Conservation (phyloP, 495 filamentous ascomycete species). For the Hypoxylon perforatum region DNA sequence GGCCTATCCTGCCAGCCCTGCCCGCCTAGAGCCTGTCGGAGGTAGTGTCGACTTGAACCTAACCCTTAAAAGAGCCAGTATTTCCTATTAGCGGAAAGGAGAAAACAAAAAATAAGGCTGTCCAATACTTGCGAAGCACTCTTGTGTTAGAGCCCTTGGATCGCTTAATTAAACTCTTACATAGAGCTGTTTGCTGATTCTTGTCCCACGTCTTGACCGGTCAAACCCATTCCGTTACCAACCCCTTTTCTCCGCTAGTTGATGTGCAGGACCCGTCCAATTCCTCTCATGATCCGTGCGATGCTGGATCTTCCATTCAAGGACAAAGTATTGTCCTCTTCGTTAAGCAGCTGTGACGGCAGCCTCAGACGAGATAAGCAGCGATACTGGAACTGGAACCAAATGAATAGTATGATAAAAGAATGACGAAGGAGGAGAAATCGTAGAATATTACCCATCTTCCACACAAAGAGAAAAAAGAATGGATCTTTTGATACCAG, state of each 20-base stretch:
- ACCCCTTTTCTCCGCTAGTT: slow-evolving; percentile 1
- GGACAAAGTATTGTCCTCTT: slow-evolving; percentile 5
- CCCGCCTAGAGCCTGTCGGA: too few species aligned
- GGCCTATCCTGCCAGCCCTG: too few species aligned
- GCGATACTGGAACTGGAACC: slow-evolving; percentile 3
- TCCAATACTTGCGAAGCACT: not conserved
- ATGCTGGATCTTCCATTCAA: slow-evolving; percentile 12
- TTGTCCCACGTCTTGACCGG: too few species aligned
- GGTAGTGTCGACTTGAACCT: not conserved
- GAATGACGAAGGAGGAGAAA: slow-evolving; percentile 28
- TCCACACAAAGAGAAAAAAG: slow-evolving; percentile 27
- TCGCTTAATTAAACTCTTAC: slow-evolving; percentile 12
- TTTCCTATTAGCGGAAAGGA: not conserved
- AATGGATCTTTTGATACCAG: slow-evolving; percentile 20
- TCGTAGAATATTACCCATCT: slow-evolving; percentile 7
- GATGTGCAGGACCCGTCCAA: slow-evolving; percentile 13
- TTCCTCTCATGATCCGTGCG: slow-evolving; percentile 24
- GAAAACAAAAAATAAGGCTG: too few species aligned
- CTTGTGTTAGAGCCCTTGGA: slow-evolving; percentile 11
- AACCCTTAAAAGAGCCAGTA: slow-evolving; percentile 13
- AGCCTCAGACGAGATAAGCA: not conserved
- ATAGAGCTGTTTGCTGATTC: not conserved
- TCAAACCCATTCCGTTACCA: not conserved
- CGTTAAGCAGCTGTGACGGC: not conserved
- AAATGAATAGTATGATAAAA: slow-evolving; percentile 14